These are phyloP conservation scores for Ustilago lituana DNA, from an alignment of 1,284 basidiomycete species.

Conservation along the genomic window DNA sequence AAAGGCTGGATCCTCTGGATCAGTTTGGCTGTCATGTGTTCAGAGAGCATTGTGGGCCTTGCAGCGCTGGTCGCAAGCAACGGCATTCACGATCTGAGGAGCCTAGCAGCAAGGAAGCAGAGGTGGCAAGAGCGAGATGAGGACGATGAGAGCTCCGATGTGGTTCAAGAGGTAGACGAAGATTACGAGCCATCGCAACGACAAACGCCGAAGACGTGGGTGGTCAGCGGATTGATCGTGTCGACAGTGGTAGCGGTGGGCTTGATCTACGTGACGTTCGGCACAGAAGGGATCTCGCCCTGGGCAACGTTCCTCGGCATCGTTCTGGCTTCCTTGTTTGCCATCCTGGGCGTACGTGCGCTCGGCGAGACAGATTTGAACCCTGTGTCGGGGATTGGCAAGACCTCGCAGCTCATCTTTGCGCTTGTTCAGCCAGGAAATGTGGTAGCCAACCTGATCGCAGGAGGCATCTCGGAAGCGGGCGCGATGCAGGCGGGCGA, in stretches of 20 bases:
- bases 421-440: slow-evolving; percentile 88
- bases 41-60: slow-evolving; percentile 78
- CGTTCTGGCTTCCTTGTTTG: slow-evolving; percentile 81
- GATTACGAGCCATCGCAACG: slow-evolving; percentile 83
- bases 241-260: slow-evolving; percentile 79
- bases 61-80: slow-evolving; percentile 37
- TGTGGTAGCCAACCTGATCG: slow-evolving; percentile 92
- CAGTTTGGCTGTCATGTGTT: slow-evolving; percentile 89
- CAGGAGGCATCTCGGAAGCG: slow-evolving; percentile 93
- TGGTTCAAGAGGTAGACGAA: slow-evolving; percentile 71
- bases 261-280: slow-evolving; percentile 87
- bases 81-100: slow-evolving; percentile 29
- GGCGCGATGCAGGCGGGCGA: slow-evolving; percentile 97
- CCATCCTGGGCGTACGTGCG: slow-evolving; percentile 74
- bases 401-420: slow-evolving; percentile 92
- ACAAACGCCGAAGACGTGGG: slow-evolving; percentile 83
- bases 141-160: slow-evolving; percentile 42
- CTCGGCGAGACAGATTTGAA: slow-evolving; percentile 65
- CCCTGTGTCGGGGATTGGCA: slow-evolving; percentile 84
- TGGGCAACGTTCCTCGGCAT: slow-evolving; percentile 92
- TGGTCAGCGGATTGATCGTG: slow-evolving; percentile 74
- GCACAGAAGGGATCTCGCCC: slow-evolving; percentile 86
- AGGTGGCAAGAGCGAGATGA: slow-evolving; percentile 53
- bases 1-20: slow-evolving; percentile 77
- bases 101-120: slow-evolving; percentile 14